These are phyloP conservation scores for Colletotrichum kahawae DNA, from an alignment of 2,329 filamentous ascomycete species.

Conservation along the genomic window DNA sequence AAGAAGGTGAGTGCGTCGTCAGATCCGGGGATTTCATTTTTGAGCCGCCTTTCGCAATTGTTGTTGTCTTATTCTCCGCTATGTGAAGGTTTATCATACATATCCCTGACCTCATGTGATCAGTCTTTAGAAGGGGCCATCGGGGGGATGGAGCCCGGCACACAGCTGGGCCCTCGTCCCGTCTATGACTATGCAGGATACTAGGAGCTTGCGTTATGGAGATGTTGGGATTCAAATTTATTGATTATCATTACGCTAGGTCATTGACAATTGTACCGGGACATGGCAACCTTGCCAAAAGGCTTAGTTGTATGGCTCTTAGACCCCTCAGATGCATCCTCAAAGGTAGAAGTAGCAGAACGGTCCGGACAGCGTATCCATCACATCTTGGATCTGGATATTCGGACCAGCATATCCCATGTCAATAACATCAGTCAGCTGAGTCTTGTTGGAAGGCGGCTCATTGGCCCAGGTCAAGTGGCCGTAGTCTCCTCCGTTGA, in stretches of 20 bases:
- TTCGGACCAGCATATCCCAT: constrained; percentile 32
- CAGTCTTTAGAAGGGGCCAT: too few relatives aligned
- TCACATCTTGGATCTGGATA: constrained; percentile 31
- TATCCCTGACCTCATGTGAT: too few relatives aligned
- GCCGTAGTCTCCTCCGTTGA: constrained; percentile 30
- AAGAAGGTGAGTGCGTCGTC: too few relatives aligned
- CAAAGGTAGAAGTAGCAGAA: constrained; percentile 36
- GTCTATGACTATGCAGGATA: too few relatives aligned
- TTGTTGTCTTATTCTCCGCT: too few relatives aligned
- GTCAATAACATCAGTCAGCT: constrained; percentile 30
- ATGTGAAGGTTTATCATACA: too few relatives aligned
- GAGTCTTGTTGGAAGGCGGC: constrained; percentile 27
- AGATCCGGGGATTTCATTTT: too few relatives aligned
- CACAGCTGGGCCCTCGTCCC: too few relatives aligned
- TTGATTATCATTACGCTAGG: not conserved
- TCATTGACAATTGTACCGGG: not conserved
- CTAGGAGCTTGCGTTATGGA: too few relatives aligned
- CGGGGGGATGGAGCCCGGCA: too few relatives aligned
- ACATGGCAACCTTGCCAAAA: not conserved
- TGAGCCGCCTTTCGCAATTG: too few relatives aligned
- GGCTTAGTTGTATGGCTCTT: not conserved
- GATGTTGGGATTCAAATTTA: not conserved
- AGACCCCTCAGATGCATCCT: not conserved
- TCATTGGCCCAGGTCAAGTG: constrained; percentile 34
- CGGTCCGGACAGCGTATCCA: constrained; percentile 30